These are phyloP conservation scores for Oxytropis ochrocephala DNA, from an alignment of 306 rosid species.

Conservation along the genomic window DNA sequence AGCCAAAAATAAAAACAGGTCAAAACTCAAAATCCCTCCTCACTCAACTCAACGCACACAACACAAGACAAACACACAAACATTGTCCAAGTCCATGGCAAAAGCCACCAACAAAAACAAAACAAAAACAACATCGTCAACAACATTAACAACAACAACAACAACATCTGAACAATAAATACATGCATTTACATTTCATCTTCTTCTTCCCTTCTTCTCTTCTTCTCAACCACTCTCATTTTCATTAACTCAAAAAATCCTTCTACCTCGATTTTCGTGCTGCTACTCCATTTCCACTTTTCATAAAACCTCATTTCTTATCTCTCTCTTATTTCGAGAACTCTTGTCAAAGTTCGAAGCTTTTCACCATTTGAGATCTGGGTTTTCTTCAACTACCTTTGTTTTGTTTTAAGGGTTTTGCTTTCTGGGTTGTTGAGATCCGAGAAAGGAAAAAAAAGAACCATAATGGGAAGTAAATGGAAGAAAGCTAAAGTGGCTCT, in stretches of 20 bases:
- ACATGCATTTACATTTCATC: neutral
- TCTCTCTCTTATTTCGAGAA: constrained; percentile 16
- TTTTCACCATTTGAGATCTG: constrained; percentile 64
- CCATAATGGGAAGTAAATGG: constrained; percentile 89
- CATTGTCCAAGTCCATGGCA: constrained; percentile 28
- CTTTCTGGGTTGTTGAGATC: constrained; percentile 29
- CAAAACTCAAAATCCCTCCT: constrained; percentile 38
- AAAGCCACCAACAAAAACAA: constrained; percentile 39
- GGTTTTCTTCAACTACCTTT: constrained; percentile 30
- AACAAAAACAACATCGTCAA: neutral
- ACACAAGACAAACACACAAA: neutral
- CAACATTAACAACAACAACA: constrained; percentile 13
- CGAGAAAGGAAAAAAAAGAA: neutral
- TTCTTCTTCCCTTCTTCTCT: neutral
- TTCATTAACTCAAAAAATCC: neutral
- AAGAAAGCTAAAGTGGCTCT: constrained; percentile 82
- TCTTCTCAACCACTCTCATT: neutral
- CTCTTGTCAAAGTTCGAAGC: constrained; percentile 35
- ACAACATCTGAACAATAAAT: neutral
- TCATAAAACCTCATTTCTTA: constrained; percentile 40
- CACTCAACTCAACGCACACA: neutral
- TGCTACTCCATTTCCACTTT: constrained; percentile 54
- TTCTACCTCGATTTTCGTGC: constrained; percentile 55
- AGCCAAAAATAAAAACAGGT: constrained; percentile 24
- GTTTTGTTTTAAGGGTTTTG: neutral